A percentile compares a stretch with the other conserved stretches of the same genome.
Evolutionary conservation across 1,139 yeast genomes (phyloP).

Genomic region (Scheffersomyces titani): DNA sequence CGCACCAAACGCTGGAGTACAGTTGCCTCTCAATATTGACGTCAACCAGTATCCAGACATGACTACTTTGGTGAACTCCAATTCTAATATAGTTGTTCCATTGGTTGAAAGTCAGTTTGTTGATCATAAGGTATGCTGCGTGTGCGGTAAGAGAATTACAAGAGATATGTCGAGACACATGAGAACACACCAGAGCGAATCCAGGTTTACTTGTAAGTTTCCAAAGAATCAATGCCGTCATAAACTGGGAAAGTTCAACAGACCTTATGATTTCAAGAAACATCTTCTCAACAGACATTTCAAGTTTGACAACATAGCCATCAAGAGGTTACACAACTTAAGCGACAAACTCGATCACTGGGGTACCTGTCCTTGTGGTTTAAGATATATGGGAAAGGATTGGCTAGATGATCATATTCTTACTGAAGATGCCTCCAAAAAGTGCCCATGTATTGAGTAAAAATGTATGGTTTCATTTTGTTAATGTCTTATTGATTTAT

Average conservation of each 20-base stretch:
- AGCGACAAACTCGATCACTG: slow-evolving; percentile 52
- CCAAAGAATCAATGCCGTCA: slow-evolving; percentile 59
- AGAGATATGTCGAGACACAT: slow-evolving; percentile 67
- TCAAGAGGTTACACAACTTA: slow-evolving; percentile 51
- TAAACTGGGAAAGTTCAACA: slow-evolving; percentile 57
- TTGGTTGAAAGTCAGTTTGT: slow-evolving; percentile 32
- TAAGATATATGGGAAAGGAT: slow-evolving; percentile 46
- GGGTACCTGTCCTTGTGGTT: slow-evolving; percentile 65
- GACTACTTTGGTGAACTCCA: slow-evolving; percentile 43
- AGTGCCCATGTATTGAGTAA: slow-evolving; percentile 27
- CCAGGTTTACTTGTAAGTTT: slow-evolving; percentile 61
- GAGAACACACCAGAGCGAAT: slow-evolving; percentile 60
- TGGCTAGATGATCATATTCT: slow-evolving; percentile 63
- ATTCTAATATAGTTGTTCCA: slow-evolving; percentile 34
- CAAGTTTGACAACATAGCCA: slow-evolving; percentile 50
- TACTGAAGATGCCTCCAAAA: slow-evolving; percentile 25
- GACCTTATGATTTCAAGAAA: slow-evolving; percentile 71
- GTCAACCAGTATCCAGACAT: slow-evolving; percentile 38
- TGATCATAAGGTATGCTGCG: slow-evolving; percentile 38
- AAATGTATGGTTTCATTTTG: background rate
- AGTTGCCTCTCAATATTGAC: slow-evolving; percentile 17
- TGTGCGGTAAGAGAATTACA: slow-evolving; percentile 59
- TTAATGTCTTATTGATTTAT: background rate
- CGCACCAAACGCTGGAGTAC: slow-evolving; percentile 3
- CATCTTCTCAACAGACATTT: slow-evolving; percentile 67